Evolutionary conservation across 768 basidiomycete genomes (phyloP).

Genomic region (Suillus discolor): DNA sequence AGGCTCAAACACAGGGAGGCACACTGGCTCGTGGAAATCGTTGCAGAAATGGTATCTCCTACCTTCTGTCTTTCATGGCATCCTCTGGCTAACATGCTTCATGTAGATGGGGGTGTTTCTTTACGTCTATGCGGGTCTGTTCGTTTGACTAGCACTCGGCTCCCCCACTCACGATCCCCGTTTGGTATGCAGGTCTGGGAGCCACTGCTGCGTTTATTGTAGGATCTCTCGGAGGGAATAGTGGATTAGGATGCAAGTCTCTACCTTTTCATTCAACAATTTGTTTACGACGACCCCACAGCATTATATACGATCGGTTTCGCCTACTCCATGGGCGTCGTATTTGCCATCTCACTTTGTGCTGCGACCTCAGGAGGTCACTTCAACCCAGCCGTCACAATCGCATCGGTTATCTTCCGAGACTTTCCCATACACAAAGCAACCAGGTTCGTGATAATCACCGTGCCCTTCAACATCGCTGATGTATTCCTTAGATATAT

Average conservation of each 20-base stretch:
- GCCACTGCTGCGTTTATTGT: conserved; percentile 52
- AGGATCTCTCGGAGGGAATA: conserved; percentile 44
- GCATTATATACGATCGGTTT: conserved; percentile 60
- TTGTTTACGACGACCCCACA: conserved; percentile 23
- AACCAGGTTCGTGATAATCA: conserved; percentile 40
- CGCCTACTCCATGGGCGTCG: conserved; percentile 59
- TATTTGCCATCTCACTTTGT: conserved; percentile 58
- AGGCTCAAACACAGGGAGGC: conserved; percentile 43
- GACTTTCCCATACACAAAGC: conserved; percentile 58
- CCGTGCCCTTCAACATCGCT: conserved; percentile 5
- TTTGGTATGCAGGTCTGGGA: conserved; percentile 47
- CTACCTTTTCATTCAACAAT: neutral
- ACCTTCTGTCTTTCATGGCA: neutral
- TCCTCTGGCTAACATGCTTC: conserved; percentile 12
- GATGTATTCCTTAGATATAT: conserved; percentile 54
- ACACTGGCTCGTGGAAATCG: conserved; percentile 58
- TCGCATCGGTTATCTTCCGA: conserved; percentile 52
- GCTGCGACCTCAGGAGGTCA: conserved; percentile 61
- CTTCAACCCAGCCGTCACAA: conserved; percentile 65
- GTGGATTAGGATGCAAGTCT: conserved; percentile 52
- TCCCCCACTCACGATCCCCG: neutral
- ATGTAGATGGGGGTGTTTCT: conserved; percentile 61
- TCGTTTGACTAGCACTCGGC: neutral
- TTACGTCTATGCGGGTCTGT: conserved; percentile 55
- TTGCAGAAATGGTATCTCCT: conserved; percentile 58